Conservation (phyloP, 352 stramenopile species). For the Phytophthora sp. region DNA sequence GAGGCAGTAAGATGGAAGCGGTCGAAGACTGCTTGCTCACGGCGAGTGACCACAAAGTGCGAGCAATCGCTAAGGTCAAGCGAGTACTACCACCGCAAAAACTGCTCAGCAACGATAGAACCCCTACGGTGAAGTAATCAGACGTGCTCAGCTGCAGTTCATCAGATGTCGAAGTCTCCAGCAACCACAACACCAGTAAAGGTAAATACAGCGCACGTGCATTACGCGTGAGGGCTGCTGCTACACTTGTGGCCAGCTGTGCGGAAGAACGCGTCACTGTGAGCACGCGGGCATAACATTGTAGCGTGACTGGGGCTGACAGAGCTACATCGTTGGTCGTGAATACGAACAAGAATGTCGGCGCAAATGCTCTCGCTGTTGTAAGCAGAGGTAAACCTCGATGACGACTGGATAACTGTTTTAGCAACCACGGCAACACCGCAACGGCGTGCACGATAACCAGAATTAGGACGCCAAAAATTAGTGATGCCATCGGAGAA, state of each 20-base stretch:
- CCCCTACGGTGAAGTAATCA: slow-evolving; percentile 21
- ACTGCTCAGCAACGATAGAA: slow-evolving; percentile 45
- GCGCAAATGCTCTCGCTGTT: slow-evolving; percentile 33
- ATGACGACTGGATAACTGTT: slow-evolving; percentile 14
- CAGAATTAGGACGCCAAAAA: slow-evolving; percentile 40
- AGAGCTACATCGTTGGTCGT: slow-evolving; percentile 42
- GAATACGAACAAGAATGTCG: slow-evolving; percentile 47
- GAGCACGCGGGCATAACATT: slow-evolving; percentile 39
- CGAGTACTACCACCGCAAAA: slow-evolving; percentile 32
- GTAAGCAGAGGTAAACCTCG: neutral
- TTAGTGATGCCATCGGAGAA: slow-evolving; percentile 37
- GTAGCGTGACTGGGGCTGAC: slow-evolving; percentile 37
- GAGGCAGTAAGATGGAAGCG: slow-evolving; percentile 13
- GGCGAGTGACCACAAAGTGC: slow-evolving; percentile 33
- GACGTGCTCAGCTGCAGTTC: slow-evolving; percentile 12
- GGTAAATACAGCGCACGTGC: slow-evolving; percentile 54
- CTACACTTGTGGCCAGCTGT: slow-evolving; percentile 36
- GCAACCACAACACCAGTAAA: slow-evolving; percentile 42
- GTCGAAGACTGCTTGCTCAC: neutral
- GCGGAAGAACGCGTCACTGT: slow-evolving; percentile 54
- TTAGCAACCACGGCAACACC: slow-evolving; percentile 39
- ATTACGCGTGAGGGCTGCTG: slow-evolving; percentile 38
- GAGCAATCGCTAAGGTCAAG: slow-evolving; percentile 26
- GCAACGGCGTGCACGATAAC: slow-evolving; percentile 38
- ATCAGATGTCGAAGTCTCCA: slow-evolving; percentile 32